Evolutionary conservation across 2,329 filamentous ascomycete genomes (phyloP), one percentile per base, ranked within the genome.

Genomic region (Colletotrichum incanum): DNA sequence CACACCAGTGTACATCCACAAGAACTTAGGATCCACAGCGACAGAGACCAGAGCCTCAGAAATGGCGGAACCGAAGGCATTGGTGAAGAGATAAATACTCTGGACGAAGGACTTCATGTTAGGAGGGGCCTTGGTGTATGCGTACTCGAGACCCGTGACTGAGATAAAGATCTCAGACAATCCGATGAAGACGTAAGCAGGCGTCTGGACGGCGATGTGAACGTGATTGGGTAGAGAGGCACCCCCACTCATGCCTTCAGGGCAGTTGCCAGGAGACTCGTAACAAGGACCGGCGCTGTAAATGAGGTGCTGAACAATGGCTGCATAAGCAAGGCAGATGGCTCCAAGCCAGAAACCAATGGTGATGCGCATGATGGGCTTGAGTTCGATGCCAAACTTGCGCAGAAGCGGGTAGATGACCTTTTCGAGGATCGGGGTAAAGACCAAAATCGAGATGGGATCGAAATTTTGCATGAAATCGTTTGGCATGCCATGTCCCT

Each of bases 141-240:
- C 92, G 75, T 94, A 93, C 79, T 94, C 92, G 14, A 93, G 86
- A 73, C 90, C 89, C 1, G 92, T 93, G 73, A 94, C 90, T 14
- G 89, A 91, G 58, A 89, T 89, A 76, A 92, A 89, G 69, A 92
- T 90, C 78, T 92, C 89, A 0, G 88, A 85, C 18, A 89, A 80
- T 26, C 86, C 89, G 37, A 90, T 88, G 58, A 91, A 84, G 59
- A 91, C 79, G 26, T 90, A 88, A 39, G 88, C 90, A 16, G 90
- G 84, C 0, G 82, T 79, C 75, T 86, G 84, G 47, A 91, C 80
- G 77, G 87, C 87, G 49, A 91, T 88, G 75, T 89, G 86, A 41
- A 91, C 83, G 56, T 84, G 78, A 73, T 84, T 84, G 66, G 82
- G 80, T 2, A 82, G 73, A 76, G 80, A 74, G 76, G 81, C 75